Percentiles rank a stretch among this genome's conserved stretches.
These are phyloP conservation scores for Solanum clarkiae DNA, from an alignment of 257 asterid genomes.

Conservation along the genomic window DNA sequence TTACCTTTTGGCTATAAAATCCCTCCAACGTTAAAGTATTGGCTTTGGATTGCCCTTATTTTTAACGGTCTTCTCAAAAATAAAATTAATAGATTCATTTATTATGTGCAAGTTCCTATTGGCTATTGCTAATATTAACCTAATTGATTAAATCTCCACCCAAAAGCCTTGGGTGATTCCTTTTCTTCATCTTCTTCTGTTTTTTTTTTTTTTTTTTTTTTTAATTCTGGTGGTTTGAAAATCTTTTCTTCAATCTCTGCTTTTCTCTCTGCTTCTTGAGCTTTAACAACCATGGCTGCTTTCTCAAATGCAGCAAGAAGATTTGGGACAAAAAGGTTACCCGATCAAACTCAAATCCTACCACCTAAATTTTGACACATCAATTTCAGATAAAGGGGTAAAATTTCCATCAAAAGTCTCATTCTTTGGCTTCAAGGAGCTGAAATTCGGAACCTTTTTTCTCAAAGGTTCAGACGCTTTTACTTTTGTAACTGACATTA, in stretches of 20 bases:
- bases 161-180: too few species aligned
- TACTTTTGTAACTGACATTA: not conserved
- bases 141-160: too few species aligned
- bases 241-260: not conserved
- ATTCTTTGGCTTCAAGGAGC: not conserved
- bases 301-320: not conserved
- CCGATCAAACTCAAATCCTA: not conserved
- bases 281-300: not conserved
- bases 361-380: not conserved
- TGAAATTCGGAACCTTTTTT: not conserved
- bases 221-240: too few species aligned
- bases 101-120: too few species aligned
- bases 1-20: not conserved
- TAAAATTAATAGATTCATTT: too few species aligned
- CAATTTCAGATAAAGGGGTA: not conserved
- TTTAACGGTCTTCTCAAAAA: not conserved
- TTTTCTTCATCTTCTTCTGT: too few species aligned
- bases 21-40: not conserved
- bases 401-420: not conserved
- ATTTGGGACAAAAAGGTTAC: not conserved
- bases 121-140: too few species aligned
- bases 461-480: not conserved
- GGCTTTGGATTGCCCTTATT: not conserved
- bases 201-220: too few species aligned
- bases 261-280: not conserved